Evolutionary conservation across 1,284 basidiomycete species (phyloP), one percentile per base, ranked within the genome.

Genomic region (Pseudozyma thailandica): DNA sequence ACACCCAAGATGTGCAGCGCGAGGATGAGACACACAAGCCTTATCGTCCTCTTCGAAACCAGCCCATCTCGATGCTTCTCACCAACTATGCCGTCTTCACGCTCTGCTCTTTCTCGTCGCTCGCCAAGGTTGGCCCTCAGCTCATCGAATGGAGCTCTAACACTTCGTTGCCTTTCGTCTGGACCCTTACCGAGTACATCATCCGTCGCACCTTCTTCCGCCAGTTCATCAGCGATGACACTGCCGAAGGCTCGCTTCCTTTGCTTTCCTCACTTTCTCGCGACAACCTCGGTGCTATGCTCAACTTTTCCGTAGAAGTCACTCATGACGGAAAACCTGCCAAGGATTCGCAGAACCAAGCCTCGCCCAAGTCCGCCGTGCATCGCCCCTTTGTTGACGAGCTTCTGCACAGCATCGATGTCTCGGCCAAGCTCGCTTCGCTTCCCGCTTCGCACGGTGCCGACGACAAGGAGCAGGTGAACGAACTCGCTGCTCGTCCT

Each of bases 191-290:
- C 2, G 89, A 93, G 80, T 86, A 86, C 7, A 81, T 92, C 60
- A 90, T 95, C 10, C 86, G 92, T 42, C 84, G 86, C 26, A 95
- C 94, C 3, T 96, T 96, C 85, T 96, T 94, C 79, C 86, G 88
- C 46, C 91, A 92, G 83, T 96, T 96, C 76, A 92, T 94, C 6
- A 92, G 92, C 1, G 92, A 91, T 4, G 93, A 95, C 63, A 90
- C 90, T 0, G 90, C 90, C 0, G 86, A 88, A 30, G 89, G 87
- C 38, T 88, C 89, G 13, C 74, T 92, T 8, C 88, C 90, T 2
- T 79, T 91, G 3, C 87, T 95, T 44, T 85, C 86, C 38, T 79
- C 84, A 16, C 85, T 95, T 30, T 72, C 76, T 18, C 43, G 59
- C 18, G 61, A 68, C 68, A 90, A 90, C 74, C 90, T 90, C 63